Evolutionary conservation across 2,329 filamentous ascomycete species (phyloP), one percentile per base, ranked within the genome.

Genomic region (Triangularia verruculosa): DNA sequence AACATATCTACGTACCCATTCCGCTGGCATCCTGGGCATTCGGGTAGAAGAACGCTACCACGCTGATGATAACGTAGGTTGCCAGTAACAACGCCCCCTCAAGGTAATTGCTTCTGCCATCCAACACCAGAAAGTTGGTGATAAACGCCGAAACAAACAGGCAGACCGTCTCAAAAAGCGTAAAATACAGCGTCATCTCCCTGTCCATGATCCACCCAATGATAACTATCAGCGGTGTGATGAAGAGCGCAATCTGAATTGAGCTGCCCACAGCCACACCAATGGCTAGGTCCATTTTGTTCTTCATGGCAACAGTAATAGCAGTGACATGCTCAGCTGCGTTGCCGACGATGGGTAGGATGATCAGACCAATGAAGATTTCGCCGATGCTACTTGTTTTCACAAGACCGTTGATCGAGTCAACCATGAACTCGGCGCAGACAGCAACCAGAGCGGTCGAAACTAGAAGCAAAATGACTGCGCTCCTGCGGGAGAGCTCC

Each of bases 91-190:
- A 74, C 1, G 88, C 88, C 13, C 92, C 92, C 78, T 96, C 92
- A 12, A 96, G 84, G 71, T 95, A 96, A 73, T 96, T 96, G 74
- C 89, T 92, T 74, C 92, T 85, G 11, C 92, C 92, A 72, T 96
- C 92, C 65, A 94, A 80, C 57, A 96, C 92, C 64, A 96, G 78
- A 74, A 95, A 96, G 77, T 94, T 95, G 76, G 94, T 91, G 67
- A 96, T 92, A 68, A 96, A 88, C 7, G 92, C 88, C 59, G 87
- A 90, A 59, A 94, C 86, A 76, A 96, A 96, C 71, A 96, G 84
- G 62, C 89, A 91, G 22, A 95, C 90, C 0, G 92, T 96, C 82
- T 96, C 92, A 76, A 96, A 96, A 57, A 92, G 83, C 65, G 92
- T 92, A 76, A 96, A 96, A 79, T 94, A 93, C 32, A 96, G 82